Evolutionary conservation across 805 yeast genomes (phyloP), one percentile per base, ranked within the genome.

Genomic region (Kurtzmaniella fragi): DNA sequence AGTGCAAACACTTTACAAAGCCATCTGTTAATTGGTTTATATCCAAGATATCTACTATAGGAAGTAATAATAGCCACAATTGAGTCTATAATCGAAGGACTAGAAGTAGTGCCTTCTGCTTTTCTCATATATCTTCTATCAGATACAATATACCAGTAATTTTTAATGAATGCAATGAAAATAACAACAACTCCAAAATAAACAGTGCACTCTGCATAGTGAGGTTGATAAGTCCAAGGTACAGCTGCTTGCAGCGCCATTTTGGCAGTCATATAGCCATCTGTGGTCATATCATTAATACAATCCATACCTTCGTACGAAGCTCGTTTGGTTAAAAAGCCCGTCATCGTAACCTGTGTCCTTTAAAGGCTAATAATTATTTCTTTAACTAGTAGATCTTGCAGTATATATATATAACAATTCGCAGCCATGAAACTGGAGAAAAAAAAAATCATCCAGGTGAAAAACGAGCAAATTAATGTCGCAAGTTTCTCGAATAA

Each of bases 141-240:
- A 30, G 58, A 38, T 27, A 41, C 45, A 5, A 37, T 28, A 37
- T 56, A 62, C 53, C 58, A 59, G 11, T 53, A 25, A 42, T 63
- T 44, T 43, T 71, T 72, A 4, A 70, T 2, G 3, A 57, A 40
- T 1, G 66, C 64, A 1, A 63, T 40, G 25, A 55, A 53, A 7
- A 71, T 49, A 5, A 65, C 48, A 2, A 64, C 73, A 8, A 54
- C 62, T 3, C 69, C 67, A 43, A 62, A 65, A 43, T 72, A 73
- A 1, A 64, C 44, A 12, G 72, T 59, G 38, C 61, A 62, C 26
- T 59, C 54, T 2, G 67, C 75, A 45, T 66, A 73, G 1, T 34
- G 17, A 1, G 57, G 40, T 39, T 61, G 55, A 35, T 41, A 46
- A 29, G 54, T 39, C 59, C 61, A 51, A 2, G 64, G 56, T 30